A percentile compares a stretch with the other conserved stretches of the same genome.
Evolutionary conservation across 1,284 basidiomycete species (phyloP).

Genomic region (Tremellales sp.): DNA sequence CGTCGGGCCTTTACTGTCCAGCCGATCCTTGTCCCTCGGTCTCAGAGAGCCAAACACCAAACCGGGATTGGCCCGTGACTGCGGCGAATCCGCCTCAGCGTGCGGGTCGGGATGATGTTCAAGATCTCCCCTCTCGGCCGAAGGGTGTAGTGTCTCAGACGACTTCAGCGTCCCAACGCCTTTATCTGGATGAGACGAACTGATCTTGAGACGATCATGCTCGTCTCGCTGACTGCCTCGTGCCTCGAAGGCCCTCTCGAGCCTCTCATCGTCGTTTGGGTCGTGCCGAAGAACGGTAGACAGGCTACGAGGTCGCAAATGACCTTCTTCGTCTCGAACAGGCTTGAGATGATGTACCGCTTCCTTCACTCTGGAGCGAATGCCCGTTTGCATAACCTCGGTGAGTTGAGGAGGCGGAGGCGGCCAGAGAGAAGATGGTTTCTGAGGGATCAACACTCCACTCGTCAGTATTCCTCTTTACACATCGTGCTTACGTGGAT

Average conservation of each 20-base stretch:
- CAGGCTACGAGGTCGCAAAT: not conserved
- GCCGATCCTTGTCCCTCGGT: not conserved
- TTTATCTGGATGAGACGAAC: not conserved
- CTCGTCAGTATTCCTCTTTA: not conserved
- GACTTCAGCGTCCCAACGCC: not conserved
- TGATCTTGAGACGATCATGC: not conserved
- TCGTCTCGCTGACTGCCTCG: not conserved
- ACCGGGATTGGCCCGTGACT: slow-evolving; percentile 35
- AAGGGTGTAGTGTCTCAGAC: slow-evolving; percentile 29
- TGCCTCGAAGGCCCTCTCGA: not conserved
- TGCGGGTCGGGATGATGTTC: slow-evolving; percentile 25
- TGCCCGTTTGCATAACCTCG: slow-evolving; percentile 57
- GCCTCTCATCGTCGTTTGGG: not conserved
- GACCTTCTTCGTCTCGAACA: not conserved
- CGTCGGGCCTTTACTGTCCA: slow-evolving; percentile 8
- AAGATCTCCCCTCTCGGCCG: slow-evolving; percentile 13
- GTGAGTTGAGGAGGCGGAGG: slow-evolving; percentile 75
- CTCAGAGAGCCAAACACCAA: slow-evolving; percentile 16
- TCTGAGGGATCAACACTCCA: slow-evolving; percentile 57
- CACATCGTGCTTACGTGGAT: slow-evolving; percentile 36
- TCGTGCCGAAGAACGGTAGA: not conserved
- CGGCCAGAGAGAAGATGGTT: slow-evolving; percentile 86
- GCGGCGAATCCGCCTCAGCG: slow-evolving; percentile 15
- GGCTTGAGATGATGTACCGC: slow-evolving; percentile 50
- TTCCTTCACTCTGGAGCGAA: slow-evolving; percentile 62